phyloP scores from a whole-genome alignment of 139 green algal genomes.

The Zygnema cylindricum region DNA sequence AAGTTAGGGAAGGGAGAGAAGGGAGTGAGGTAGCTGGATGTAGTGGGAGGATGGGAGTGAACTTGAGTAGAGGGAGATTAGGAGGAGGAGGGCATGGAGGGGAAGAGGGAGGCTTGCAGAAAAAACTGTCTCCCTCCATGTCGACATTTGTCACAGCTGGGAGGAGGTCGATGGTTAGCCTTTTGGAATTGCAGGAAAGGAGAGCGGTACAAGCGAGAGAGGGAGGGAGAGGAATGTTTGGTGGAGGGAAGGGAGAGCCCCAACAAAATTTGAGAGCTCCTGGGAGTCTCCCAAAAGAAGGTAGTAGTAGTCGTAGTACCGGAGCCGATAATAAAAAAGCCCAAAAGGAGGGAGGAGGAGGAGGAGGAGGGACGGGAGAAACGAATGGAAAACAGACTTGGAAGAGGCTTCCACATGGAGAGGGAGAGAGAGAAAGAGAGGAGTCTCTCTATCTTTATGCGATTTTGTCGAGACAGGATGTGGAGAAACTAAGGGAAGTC shows the following conservation, averaged over 20 bases:
- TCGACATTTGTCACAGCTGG: neutral
- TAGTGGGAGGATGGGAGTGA: neutral
- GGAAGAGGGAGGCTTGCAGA: neutral
- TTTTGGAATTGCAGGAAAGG: neutral
- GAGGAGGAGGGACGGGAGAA: neutral
- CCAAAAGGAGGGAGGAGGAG: neutral
- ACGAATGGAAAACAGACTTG: neutral
- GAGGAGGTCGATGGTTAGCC: neutral
- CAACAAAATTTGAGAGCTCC: too few relatives aligned
- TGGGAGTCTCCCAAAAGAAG: too few relatives aligned
- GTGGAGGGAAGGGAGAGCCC: too few relatives aligned
- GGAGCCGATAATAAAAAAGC: too few relatives aligned
- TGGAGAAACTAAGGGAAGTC: conserved; percentile 40
- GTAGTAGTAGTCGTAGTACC: too few relatives aligned
- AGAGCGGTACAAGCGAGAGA: neutral
- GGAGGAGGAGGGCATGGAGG: neutral
- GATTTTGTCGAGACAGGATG: conserved; percentile 30
- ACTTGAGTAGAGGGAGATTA: neutral
- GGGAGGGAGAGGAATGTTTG: neutral
- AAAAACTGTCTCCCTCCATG: neutral
- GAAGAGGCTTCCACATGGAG: neutral
- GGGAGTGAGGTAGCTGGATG: neutral
- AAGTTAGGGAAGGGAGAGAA: neutral
- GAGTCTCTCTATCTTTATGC: conserved; percentile 22
- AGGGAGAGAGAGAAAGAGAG: neutral